Evolutionary conservation across 805 yeast genomes (phyloP).

Genomic region (Kuraishia molischiana): DNA sequence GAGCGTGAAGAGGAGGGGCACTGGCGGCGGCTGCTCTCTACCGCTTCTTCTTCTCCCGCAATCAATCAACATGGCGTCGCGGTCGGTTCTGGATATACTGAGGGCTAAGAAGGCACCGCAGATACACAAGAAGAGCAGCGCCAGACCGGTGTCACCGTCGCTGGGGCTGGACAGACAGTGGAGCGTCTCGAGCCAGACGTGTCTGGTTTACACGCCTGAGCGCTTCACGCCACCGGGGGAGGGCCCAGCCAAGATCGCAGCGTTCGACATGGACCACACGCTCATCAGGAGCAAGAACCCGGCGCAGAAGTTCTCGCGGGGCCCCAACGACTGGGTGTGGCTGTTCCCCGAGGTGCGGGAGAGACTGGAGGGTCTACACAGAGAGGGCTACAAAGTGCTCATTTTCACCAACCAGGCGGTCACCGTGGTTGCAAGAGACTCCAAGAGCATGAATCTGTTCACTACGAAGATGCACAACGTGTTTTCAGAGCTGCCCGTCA

Average conservation of each 20-base stretch:
- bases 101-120: neutral
- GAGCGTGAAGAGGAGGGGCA: no score
- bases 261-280: constrained; percentile 84
- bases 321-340: constrained; percentile 70
- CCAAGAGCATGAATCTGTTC: constrained; percentile 28
- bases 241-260: constrained; percentile 35
- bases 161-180: neutral
- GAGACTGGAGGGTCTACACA: constrained; percentile 14
- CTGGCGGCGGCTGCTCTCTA: no score
- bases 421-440: constrained; percentile 29
- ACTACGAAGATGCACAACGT: constrained; percentile 30
- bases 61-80: neutral
- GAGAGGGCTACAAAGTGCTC: constrained; percentile 30
- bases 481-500: constrained; percentile 17
- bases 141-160: neutral
- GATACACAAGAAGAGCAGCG: neutral
- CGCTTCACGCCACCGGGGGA: neutral
- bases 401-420: constrained; percentile 87
- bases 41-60: no score
- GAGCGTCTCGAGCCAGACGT: neutral
- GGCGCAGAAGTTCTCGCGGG: constrained; percentile 45
- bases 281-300: constrained; percentile 51
- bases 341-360: constrained; percentile 18
- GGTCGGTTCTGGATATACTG: neutral
- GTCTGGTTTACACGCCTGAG: neutral